Evolutionary conservation across 768 basidiomycete species (phyloP).

Genomic region (Suillus bovinus): DNA sequence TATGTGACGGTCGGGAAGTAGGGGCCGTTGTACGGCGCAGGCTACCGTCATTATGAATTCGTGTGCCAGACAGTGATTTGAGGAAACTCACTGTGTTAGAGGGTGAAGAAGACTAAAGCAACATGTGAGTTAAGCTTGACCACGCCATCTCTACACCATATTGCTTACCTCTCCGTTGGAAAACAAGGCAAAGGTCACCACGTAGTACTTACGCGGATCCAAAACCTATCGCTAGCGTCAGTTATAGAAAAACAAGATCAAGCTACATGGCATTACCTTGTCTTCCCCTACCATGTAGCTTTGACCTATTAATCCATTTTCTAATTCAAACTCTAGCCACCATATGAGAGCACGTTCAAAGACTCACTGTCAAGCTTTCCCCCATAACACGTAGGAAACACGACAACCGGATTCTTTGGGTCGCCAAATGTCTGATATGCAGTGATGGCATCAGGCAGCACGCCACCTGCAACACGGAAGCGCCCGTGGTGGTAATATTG

Average conservation of each 20-base stretch:
- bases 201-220: conserved; percentile 50
- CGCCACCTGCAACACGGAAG: conserved; percentile 51
- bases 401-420: conserved; percentile 53
- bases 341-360: neutral
- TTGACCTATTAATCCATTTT: conserved; percentile 40
- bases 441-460: conserved; percentile 57
- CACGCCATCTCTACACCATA: neutral
- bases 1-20: conserved; percentile 58
- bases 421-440: conserved; percentile 60
- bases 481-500: conserved; percentile 57
- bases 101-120: conserved; percentile 55
- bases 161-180: conserved; percentile 56
- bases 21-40: conserved; percentile 57
- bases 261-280: conserved; percentile 36
- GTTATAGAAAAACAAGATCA: neutral
- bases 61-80: neutral
- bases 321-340: conserved; percentile 15
- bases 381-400: conserved; percentile 62
- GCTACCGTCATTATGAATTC: conserved; percentile 32
- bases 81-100: conserved; percentile 44
- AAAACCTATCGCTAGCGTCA: conserved; percentile 36
- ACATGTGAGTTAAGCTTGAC: neutral
- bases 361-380: conserved; percentile 51
- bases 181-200: conserved; percentile 59
- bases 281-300: conserved; percentile 51